Evolutionary conservation across 2,329 filamentous ascomycete species (phyloP).

Genomic region (Aspergillus sp.): DNA sequence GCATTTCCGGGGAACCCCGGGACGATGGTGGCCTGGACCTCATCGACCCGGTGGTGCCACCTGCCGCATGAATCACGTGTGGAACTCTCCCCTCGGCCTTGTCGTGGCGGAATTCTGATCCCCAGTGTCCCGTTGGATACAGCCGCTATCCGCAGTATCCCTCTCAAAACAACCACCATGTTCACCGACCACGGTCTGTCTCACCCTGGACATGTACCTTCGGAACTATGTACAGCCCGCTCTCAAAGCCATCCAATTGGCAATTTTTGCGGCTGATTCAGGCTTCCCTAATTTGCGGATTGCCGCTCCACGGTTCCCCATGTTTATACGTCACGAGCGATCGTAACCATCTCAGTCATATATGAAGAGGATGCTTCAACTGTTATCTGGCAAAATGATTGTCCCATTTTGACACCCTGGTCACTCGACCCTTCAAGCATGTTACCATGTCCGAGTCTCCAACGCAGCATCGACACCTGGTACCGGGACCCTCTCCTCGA

Average conservation of each 20-base stretch:
- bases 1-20: no score
- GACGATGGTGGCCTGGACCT: neutral
- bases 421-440: neutral
- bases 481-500: slow-evolving; percentile 21
- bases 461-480: slow-evolving; percentile 24
- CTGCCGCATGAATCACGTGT: neutral
- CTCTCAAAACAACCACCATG: neutral
- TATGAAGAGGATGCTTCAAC: neutral
- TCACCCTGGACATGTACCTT: neutral
- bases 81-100: neutral
- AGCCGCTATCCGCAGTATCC: neutral
- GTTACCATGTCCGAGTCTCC: slow-evolving; percentile 11
- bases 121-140: neutral
- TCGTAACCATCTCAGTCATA: neutral
- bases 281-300: neutral
- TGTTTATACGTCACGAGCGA: neutral
- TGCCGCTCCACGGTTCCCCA: neutral
- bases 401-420: neutral
- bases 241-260: neutral
- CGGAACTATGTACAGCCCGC: neutral
- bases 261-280: neutral
- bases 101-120: neutral
- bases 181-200: neutral
- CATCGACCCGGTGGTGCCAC: neutral
- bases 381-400: neutral